Conservation (phyloP, 2,329 filamentous ascomycete genomes). For the Fonsecaea erecta region DNA sequence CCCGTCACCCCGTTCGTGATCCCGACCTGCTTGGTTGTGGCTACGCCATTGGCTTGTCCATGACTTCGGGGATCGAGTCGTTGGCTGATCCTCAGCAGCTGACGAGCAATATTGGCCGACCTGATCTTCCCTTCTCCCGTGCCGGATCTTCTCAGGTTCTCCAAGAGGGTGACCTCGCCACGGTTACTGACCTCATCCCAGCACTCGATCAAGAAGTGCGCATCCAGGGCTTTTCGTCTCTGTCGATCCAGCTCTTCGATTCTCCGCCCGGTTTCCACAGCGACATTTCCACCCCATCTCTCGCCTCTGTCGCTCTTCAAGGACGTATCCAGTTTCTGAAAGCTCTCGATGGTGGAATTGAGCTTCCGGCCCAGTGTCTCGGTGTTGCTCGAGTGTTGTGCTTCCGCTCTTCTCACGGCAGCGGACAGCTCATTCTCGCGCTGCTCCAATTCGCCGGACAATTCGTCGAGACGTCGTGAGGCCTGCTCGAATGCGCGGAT, state of each 20-base stretch:
- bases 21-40: slow-evolving; percentile 45
- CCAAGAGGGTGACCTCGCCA: slow-evolving; percentile 81
- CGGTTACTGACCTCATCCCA: slow-evolving; percentile 94
- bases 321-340: slow-evolving; percentile 84
- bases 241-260: slow-evolving; percentile 95
- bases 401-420: slow-evolving; percentile 87
- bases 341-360: slow-evolving; percentile 87
- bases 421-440: slow-evolving; percentile 89
- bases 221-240: slow-evolving; percentile 84
- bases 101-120: slow-evolving; percentile 90
- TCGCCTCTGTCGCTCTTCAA: slow-evolving; percentile 59
- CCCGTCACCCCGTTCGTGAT: slow-evolving; percentile 57
- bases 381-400: slow-evolving; percentile 88
- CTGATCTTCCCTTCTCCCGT: slow-evolving; percentile 90
- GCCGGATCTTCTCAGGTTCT: slow-evolving; percentile 83
- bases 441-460: slow-evolving; percentile 79
- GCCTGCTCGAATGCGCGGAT: slow-evolving; percentile 90
- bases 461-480: slow-evolving; percentile 55
- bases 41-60: slow-evolving; percentile 51
- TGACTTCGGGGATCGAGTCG: slow-evolving; percentile 79
- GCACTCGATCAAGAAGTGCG: slow-evolving; percentile 92
- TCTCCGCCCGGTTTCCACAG: slow-evolving; percentile 91
- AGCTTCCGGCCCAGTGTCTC: slow-evolving; percentile 86
- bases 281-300: slow-evolving; percentile 74
- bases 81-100: slow-evolving; percentile 92